Evolutionary conservation across 169 alveolate genomes (phyloP), one percentile per base, ranked within the genome.

Genomic region (Plasmodium falciparum): DNA sequence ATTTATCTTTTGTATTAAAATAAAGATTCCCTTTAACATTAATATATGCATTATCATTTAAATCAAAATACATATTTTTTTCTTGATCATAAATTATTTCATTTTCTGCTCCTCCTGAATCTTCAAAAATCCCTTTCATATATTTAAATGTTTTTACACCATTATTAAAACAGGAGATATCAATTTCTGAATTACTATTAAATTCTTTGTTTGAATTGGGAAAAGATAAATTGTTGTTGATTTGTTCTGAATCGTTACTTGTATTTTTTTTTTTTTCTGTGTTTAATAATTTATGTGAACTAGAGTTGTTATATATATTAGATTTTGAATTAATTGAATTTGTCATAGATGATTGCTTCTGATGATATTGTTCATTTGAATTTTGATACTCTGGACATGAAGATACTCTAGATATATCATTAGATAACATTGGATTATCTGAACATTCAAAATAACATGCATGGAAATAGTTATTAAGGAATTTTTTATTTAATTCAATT

Each of bases 51-150:
- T 78, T 78, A 15, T 67, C 89, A 22, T 78, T 52, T n/a, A 78
- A 52, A 9, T 78, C 89, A 71, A 78, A 78, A 59, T 49, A 78
- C 39, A 78, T 52, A 26, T 78, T 78, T 66, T 78, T 78, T 15
- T 59, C 49, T 15, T 78, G 63, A 66, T 78, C 89, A 66, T 78
- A 78, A 15, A 78, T 66, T 17, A 78, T 78, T 3, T 78, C 89
- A 50, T 73, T 78, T 78, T 78, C 89, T 2, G 17, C 54, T 33
- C 72, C 72, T 74, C 54, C 88, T 29, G 47, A 59, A 24, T 49
- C 49, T 22, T 75, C 71, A 29, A 78, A 17, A 45, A 78, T 49
- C 0, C n/a, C 69, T 22, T 78, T 78, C 72, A 78, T 22, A 20
- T 78, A 58, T 26, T 54, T 78, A 12, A 65, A 22, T 17, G 52